Percentiles rank a stretch among this genome's conserved stretches.
Evolutionary conservation across 139 green algal genomes (phyloP).

Genomic region (Microglena sp.): DNA sequence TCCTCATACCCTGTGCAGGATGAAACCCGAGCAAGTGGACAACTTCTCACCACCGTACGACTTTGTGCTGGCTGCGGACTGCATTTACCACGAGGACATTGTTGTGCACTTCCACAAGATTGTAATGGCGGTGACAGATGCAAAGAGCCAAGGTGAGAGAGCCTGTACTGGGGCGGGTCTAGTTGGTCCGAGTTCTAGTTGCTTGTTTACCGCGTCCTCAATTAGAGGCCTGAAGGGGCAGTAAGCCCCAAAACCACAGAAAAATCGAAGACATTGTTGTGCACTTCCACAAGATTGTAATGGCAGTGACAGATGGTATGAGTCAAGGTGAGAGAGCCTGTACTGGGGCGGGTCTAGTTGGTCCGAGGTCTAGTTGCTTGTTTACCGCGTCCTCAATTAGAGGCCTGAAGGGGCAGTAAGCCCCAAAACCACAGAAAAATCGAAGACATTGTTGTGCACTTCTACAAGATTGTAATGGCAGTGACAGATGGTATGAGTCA

Average conservation of each 20-base stretch:
- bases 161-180: too few species aligned
- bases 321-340: constrained; percentile 28
- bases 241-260: too few species aligned
- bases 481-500: constrained; percentile 34
- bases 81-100: constrained; percentile 77
- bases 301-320: constrained; percentile 36
- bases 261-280: constrained; percentile 60
- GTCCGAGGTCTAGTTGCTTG: background rate
- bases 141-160: constrained; percentile 29
- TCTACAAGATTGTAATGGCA: constrained; percentile 49
- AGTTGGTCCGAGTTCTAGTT: background rate
- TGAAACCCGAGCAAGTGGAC: too few species aligned
- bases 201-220: too few species aligned
- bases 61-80: constrained; percentile 38
- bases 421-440: too few species aligned
- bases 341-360: too few species aligned
- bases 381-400: too few species aligned
- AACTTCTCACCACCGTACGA: too few species aligned
- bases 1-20: too few species aligned
- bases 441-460: constrained; percentile 54
- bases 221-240: too few species aligned
- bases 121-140: constrained; percentile 40
- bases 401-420: too few species aligned
- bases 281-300: constrained; percentile 47
- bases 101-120: constrained; percentile 47